phyloP scores from a whole-genome alignment of 345 rosid genomes.

The Citrus inodora region DNA sequence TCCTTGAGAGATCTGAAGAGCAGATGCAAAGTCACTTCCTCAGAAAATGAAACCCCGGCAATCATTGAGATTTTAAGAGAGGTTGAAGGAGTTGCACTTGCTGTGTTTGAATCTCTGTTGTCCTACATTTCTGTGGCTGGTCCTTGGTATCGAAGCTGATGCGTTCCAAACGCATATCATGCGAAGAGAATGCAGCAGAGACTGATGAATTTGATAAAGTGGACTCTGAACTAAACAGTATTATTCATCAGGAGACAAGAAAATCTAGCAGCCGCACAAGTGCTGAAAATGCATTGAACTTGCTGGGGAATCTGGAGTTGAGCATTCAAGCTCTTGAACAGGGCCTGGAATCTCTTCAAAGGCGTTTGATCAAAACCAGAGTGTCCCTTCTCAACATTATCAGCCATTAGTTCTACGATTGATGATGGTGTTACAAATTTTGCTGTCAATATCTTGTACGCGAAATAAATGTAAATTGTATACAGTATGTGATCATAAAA shows the following conservation, averaged over 20 bases:
- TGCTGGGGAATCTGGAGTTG: neutral
- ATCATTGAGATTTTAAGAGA: slow-evolving; percentile 22
- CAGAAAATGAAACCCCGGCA: slow-evolving; percentile 7
- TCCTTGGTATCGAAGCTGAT: slow-evolving; percentile 21
- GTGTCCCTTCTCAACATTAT: slow-evolving; percentile 23
- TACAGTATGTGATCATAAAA: too few relatives aligned
- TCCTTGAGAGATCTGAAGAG: slow-evolving; percentile 9
- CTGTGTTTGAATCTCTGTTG: slow-evolving; percentile 25
- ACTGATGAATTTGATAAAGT: slow-evolving; percentile 4
- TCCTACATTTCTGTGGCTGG: slow-evolving; percentile 22
- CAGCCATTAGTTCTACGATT: slow-evolving; percentile 15
- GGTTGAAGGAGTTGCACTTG: slow-evolving; percentile 19
- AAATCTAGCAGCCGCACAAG: neutral
- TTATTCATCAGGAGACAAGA: slow-evolving; percentile 9
- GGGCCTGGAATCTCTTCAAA: slow-evolving; percentile 5
- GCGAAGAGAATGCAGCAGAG: slow-evolving; percentile 9
- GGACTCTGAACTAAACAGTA: slow-evolving; percentile 17
- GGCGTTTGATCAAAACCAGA: slow-evolving; percentile 22
- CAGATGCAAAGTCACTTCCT: neutral
- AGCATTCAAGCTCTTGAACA: slow-evolving; percentile 20
- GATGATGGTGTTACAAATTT: too few relatives aligned
- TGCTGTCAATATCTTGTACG: too few relatives aligned
- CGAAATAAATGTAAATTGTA: too few relatives aligned
- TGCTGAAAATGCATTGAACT: slow-evolving; percentile 9
- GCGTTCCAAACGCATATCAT: slow-evolving; percentile 10